Percentiles rank a stretch among this genome's conserved stretches.
phyloP scores from a whole-genome alignment of 2,329 filamentous ascomycete genomes.

The Hypoxylon sp. region DNA sequence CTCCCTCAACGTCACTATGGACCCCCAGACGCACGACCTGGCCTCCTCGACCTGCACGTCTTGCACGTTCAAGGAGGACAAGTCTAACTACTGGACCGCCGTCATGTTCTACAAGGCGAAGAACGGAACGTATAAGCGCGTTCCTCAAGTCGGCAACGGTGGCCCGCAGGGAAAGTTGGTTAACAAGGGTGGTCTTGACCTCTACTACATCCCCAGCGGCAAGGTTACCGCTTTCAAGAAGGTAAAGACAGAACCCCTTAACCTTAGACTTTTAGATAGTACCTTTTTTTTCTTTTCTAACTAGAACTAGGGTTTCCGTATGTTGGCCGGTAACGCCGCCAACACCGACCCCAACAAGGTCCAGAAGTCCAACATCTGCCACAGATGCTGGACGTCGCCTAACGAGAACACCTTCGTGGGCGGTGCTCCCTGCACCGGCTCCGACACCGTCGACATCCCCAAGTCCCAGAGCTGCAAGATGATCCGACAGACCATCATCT shows the following conservation, averaged over 20 bases:
- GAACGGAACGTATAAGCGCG: constrained; percentile 61
- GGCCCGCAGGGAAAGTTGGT: constrained; percentile 60
- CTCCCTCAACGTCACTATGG: constrained; percentile 63
- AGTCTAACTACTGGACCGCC: constrained; percentile 65
- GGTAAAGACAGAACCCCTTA: constrained; percentile 42
- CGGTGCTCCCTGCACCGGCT: constrained; percentile 64
- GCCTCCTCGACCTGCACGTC: constrained; percentile 60
- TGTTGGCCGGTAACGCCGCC: constrained; percentile 62
- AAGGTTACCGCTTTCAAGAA: constrained; percentile 61
- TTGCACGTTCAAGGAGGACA: constrained; percentile 61
- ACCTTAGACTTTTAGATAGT: background rate
- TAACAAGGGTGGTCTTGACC: constrained; percentile 62
- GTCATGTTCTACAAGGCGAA: constrained; percentile 62
- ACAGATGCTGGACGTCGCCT: constrained; percentile 63
- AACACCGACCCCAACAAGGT: constrained; percentile 60
- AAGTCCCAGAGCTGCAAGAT: constrained; percentile 63
- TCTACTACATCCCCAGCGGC: constrained; percentile 63
- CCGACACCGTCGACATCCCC: constrained; percentile 66
- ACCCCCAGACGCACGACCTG: constrained; percentile 56
- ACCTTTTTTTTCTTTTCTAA: constrained; percentile 10
- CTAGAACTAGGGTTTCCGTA: constrained; percentile 60
- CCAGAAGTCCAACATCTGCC: constrained; percentile 60
- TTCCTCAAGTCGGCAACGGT: constrained; percentile 62
- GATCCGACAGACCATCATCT: constrained; percentile 68
- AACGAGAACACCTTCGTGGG: constrained; percentile 64